phyloP scores from a whole-genome alignment of 306 rosid species.

The Begonia loranthoides region DNA sequence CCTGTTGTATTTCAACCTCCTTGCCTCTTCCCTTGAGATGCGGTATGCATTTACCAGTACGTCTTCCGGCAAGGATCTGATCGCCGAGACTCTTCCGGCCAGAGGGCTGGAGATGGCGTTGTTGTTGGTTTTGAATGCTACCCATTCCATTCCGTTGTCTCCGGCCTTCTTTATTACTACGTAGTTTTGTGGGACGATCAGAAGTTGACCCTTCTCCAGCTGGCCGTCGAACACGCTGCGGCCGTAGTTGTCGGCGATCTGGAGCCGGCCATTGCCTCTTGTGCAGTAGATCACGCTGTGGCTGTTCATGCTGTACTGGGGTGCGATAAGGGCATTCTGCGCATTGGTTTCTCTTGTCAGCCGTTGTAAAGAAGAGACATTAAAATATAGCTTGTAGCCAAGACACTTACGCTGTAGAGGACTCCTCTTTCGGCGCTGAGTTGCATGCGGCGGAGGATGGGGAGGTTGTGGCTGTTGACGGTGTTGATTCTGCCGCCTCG shows the following conservation, averaged over 20 bases:
- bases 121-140: constrained; percentile 21
- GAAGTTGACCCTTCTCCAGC: constrained; percentile 14
- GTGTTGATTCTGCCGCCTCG: constrained; percentile 18
- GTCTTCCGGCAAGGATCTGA: constrained; percentile 12
- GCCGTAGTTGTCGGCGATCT: constrained; percentile 12
- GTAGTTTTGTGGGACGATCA: constrained; percentile 19
- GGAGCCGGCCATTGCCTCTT: constrained; percentile 15
- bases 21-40: constrained; percentile 12
- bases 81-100: constrained; percentile 13
- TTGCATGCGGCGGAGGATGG: constrained; percentile 13
- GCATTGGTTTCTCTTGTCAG: background rate
- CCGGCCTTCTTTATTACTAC: constrained; percentile 16
- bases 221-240: constrained; percentile 15
- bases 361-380: background rate
- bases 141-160: constrained; percentile 18
- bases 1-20: constrained; percentile 11
- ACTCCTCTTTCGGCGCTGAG: constrained; percentile 26
- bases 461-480: constrained; percentile 18
- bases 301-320: constrained; percentile 15
- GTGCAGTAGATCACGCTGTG: constrained; percentile 12
- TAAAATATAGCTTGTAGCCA: background rate
- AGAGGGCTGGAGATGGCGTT: constrained; percentile 13
- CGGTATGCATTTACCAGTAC: constrained; percentile 7
- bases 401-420: constrained; percentile 15
- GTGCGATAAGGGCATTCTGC: constrained; percentile 17